A percentile compares a stretch with the other conserved stretches of the same genome.
These are phyloP conservation scores for Lathyrus sativus DNA, from an alignment of 306 rosid species.

Conservation along the genomic window DNA sequence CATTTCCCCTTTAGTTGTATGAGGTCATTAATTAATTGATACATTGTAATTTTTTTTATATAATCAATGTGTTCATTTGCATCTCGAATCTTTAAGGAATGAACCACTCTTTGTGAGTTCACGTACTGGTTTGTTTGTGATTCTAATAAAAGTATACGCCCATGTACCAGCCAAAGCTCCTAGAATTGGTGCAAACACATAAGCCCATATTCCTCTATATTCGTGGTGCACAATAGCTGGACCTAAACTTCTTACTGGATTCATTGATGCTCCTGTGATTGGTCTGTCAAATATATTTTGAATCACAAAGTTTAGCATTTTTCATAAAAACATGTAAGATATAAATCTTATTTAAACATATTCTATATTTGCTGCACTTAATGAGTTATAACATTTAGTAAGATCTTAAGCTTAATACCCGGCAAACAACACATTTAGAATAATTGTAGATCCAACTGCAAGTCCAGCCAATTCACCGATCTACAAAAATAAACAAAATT, in stretches of 20 bases:
- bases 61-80: too few relatives aligned
- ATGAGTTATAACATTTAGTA: background rate
- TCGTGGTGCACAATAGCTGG: constrained; percentile 14
- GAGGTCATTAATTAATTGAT: too few relatives aligned
- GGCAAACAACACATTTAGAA: constrained; percentile 67
- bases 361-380: too few relatives aligned
- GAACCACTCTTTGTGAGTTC: background rate
- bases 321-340: background rate
- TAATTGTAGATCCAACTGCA: constrained; percentile 66
- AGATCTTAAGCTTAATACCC: constrained; percentile 49
- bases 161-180: constrained; percentile 23
- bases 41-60: too few relatives aligned
- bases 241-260: constrained; percentile 24
- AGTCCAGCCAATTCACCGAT: constrained; percentile 86
- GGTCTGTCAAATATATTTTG: background rate
- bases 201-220: constrained; percentile 14
- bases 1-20: too few relatives aligned
- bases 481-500: constrained; percentile 28
- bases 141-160: constrained; percentile 1
- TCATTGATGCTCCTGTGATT: constrained; percentile 28
- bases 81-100: background rate
- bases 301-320: background rate
- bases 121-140: background rate
- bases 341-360: too few relatives aligned
- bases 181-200: background rate